These are phyloP conservation scores for Ciborinia camelliae DNA, from an alignment of 2,329 filamentous ascomycete species.

Conservation along the genomic window DNA sequence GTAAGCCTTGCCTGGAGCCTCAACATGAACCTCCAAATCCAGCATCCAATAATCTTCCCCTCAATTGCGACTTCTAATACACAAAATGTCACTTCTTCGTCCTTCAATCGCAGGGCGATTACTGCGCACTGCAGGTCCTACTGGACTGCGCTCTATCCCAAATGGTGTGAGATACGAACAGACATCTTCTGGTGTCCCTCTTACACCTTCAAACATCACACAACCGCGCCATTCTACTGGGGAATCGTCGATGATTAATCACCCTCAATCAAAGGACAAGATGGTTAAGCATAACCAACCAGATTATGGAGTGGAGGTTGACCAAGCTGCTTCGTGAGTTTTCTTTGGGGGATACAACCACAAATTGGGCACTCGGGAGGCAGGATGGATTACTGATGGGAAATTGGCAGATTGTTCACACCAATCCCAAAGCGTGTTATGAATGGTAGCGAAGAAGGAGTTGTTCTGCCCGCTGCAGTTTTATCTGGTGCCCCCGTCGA, in stretches of 20 bases:
- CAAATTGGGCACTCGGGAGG: no score
- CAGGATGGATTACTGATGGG: slow-evolving; percentile 19
- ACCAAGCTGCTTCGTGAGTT: slow-evolving; percentile 86
- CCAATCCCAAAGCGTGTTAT: slow-evolving; percentile 86
- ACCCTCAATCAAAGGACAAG: slow-evolving; percentile 23
- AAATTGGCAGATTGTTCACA: slow-evolving; percentile 70
- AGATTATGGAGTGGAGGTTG: slow-evolving; percentile 75
- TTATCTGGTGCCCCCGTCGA: slow-evolving; percentile 91
- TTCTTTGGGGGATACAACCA: slow-evolving; percentile 31
- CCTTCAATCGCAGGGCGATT: slow-evolving; percentile 51
- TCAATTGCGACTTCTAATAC: slow-evolving; percentile 19
- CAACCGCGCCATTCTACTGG: slow-evolving; percentile 44
- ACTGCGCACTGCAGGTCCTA: slow-evolving; percentile 46
- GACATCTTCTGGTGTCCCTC: slow-evolving; percentile 42
- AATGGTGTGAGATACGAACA: slow-evolving; percentile 52
- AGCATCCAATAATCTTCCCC: slow-evolving; percentile 7
- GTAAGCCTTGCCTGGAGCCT: slow-evolving; percentile 23
- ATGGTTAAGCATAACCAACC: slow-evolving; percentile 54
- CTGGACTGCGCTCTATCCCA: slow-evolving; percentile 40
- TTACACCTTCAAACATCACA: slow-evolving; percentile 42
- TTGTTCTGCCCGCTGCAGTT: slow-evolving; percentile 74
- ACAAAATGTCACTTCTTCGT: slow-evolving; percentile 65
- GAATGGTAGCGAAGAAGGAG: slow-evolving; percentile 80
- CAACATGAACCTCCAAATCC: slow-evolving; percentile 18
- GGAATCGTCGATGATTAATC: slow-evolving; percentile 21